These are phyloP conservation scores for Quercus alba DNA, from an alignment of 306 rosid genomes.

Conservation along the genomic window DNA sequence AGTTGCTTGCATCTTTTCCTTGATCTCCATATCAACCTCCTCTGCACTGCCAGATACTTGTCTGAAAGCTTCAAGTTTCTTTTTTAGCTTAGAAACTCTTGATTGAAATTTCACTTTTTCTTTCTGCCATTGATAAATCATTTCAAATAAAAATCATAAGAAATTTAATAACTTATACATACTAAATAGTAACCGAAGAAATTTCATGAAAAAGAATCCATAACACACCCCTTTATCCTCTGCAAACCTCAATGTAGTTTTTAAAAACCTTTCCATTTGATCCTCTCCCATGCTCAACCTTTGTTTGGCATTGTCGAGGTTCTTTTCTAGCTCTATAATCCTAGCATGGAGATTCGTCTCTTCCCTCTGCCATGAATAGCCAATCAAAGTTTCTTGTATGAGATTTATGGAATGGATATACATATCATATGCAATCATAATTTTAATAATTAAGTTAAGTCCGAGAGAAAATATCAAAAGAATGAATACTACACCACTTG, in stretches of 20 bases:
- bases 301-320: slow-evolving; percentile 63
- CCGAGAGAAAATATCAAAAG: too few species aligned
- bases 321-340: slow-evolving; percentile 56
- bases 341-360: slow-evolving; percentile 46
- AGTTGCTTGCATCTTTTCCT: slow-evolving; percentile 47
- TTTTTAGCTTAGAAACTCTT: slow-evolving; percentile 45
- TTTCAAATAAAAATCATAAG: neutral
- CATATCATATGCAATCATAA: too few species aligned
- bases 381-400: too few species aligned
- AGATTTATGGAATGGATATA: too few species aligned
- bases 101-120: slow-evolving; percentile 50
- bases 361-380: slow-evolving; percentile 40
- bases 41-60: slow-evolving; percentile 64
- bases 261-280: slow-evolving; percentile 39
- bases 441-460: too few species aligned
- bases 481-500: slow-evolving; percentile 37
- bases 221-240: slow-evolving; percentile 53
- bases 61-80: slow-evolving; percentile 35
- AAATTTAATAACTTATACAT: too few species aligned
- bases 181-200: too few species aligned
- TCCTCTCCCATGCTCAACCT: slow-evolving; percentile 56
- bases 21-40: slow-evolving; percentile 43
- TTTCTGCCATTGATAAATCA: slow-evolving; percentile 40
- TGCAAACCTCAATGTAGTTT: slow-evolving; percentile 49
- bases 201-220: neutral